A percentile compares a stretch with the other conserved stretches of the same genome.
Evolutionary conservation across 1,284 basidiomycete species (phyloP).

Genomic region (Hymenochaete sp.): DNA sequence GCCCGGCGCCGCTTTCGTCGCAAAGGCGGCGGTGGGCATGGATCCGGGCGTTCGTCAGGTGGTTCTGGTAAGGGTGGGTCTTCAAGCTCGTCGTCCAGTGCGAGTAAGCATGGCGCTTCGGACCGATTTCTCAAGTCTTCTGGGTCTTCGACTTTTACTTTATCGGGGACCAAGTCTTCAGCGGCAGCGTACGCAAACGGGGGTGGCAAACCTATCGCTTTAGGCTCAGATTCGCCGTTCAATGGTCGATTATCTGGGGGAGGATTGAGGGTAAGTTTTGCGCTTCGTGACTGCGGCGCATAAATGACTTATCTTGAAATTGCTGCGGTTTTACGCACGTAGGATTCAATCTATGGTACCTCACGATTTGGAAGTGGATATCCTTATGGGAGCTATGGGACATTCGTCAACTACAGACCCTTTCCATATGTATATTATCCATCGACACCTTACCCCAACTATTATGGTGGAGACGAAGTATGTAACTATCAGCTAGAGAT

Average conservation of each 20-base stretch:
- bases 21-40: neutral
- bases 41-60: too few species aligned
- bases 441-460: conserved; percentile 16
- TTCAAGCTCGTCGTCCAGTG: neutral
- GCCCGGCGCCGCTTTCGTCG: neutral
- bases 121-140: neutral
- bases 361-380: conserved; percentile 16
- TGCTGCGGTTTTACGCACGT: neutral
- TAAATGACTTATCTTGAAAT: neutral
- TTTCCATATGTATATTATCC: conserved; percentile 22
- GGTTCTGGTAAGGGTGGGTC: neutral
- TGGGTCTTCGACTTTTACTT: neutral
- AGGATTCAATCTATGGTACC: conserved; percentile 16
- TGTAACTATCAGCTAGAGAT: neutral
- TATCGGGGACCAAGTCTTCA: neutral
- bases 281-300: neutral
- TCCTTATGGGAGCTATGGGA: conserved; percentile 15
- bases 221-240: conserved; percentile 7
- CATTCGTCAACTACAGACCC: conserved; percentile 9
- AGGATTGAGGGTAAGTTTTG: conserved; percentile 5
- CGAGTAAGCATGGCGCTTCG: neutral
- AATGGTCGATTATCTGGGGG: conserved; percentile 16
- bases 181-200: conserved; percentile 15
- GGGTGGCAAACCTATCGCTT: conserved; percentile 11
- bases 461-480: conserved; percentile 23